Base-by-base conservation (phyloP, 371 early-diverging fungal species). In the Funneliformis caledonium region DNA sequence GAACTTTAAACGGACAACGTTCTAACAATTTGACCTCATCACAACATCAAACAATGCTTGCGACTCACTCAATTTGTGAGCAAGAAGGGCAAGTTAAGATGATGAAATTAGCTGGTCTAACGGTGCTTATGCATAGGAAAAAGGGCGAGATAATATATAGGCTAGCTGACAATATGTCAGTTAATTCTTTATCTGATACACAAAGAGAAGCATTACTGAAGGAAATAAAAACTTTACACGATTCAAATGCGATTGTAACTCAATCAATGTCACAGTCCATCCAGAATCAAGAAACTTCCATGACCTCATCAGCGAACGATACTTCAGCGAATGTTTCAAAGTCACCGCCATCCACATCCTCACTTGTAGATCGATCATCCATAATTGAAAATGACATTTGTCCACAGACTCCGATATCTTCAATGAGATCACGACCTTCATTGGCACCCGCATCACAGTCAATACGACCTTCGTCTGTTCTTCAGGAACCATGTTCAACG, bases 81-180 rank as follows among this genome's bases (percentile, higher is more conserved):
- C 65, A 65, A 65, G 65, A 65, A 33, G 65, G 16, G 16, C 65
- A 65, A 22, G 37, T 65, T 10, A 65, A 26, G 31, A 65, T 33
- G 37, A 33, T 65, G 37, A 65, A 89, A 19, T 82, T 91, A 70
- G 90, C 91, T 22, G 91, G 91, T 9, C 72, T 91, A 67, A 88
- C 87, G 50, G 91, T 91, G 9, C 81, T 90, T 7, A 90, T 90
- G 89, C 86, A 90, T 33, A 87, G 87, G 33, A 89, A 89, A 37
- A 85, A 86, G 61, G 90, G 90, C 82, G 91, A 90, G 67, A 90
- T 91, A 79, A 88, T 91, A 22, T 91, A 91, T 78, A 91, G 89
- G 60, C 77, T 91, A 50, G 89, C 90, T 4, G 91, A 89, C 82
- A 87, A 89, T 70, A 89, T 90, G 88, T 88, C 88, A 1, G 87